A percentile compares a stretch with the other conserved stretches of the same genome.
Conservation (phyloP, 225 moss, liverwort and hornwort species). For the Lunularia cruciata region DNA sequence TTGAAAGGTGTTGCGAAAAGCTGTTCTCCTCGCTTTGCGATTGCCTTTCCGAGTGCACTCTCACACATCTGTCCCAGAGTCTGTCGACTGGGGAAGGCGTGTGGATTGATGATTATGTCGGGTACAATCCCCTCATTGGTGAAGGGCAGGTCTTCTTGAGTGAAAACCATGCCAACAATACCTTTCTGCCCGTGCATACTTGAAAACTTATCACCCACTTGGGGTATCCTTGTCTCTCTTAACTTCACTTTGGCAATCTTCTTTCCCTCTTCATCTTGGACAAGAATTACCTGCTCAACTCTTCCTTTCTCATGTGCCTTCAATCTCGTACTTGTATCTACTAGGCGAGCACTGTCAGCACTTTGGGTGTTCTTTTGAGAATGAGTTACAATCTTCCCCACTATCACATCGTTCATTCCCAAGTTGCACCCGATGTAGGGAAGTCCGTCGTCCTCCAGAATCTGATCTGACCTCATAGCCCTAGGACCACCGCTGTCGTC, state of each 20-base stretch:
- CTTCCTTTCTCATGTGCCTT: conserved; percentile 68
- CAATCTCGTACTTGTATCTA: conserved; percentile 60
- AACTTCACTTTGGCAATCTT: conserved; percentile 74
- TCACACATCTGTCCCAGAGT: conserved; percentile 85
- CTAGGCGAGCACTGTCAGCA: conserved; percentile 27
- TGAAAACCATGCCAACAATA: conserved; percentile 72
- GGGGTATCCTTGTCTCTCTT: conserved; percentile 58
- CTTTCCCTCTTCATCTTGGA: conserved; percentile 66
- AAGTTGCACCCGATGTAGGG: conserved; percentile 61
- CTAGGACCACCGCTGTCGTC: conserved; percentile 37
- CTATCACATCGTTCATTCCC: conserved; percentile 58
- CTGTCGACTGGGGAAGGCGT: conserved; percentile 79
- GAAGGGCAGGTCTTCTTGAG: conserved; percentile 83
- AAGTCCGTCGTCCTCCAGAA: conserved; percentile 76
- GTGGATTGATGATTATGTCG: conserved; percentile 84
- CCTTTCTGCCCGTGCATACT: conserved; percentile 97
- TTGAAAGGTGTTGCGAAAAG: conserved; percentile 71
- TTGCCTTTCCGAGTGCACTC: conserved; percentile 64
- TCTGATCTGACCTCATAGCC: conserved; percentile 28
- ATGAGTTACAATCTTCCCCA: conserved; percentile 67
- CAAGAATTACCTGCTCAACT: conserved; percentile 71
- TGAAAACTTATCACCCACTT: conserved; percentile 83
- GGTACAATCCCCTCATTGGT: conserved; percentile 85
- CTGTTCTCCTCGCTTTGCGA: conserved; percentile 50
- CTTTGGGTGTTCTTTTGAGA: conserved; percentile 37